Conservation (phyloP, 306 rosid species). For the Macrotyloma uniflorum region DNA sequence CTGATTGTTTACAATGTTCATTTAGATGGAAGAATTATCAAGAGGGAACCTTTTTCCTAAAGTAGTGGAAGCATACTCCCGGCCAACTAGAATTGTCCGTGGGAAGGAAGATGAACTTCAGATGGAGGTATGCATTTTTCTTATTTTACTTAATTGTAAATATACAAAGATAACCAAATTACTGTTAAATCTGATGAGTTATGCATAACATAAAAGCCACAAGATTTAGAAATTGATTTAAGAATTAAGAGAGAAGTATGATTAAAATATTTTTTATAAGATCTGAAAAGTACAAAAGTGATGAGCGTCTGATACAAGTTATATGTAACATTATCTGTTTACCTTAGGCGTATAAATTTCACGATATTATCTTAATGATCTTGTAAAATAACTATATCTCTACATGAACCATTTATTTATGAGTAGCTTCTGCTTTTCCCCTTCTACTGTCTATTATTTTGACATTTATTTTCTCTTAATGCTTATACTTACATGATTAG, state of each 20-base stretch:
- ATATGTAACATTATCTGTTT: too few species aligned
- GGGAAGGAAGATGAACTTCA: conserved; percentile 71
- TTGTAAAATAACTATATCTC: too few species aligned
- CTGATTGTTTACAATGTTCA: conserved; percentile 37
- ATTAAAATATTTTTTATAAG: too few species aligned
- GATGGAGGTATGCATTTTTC: conserved; percentile 51
- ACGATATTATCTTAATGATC: too few species aligned
- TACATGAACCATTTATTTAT: background rate
- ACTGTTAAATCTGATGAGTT: background rate
- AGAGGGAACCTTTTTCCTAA: conserved; percentile 69
- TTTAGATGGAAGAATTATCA: conserved; percentile 84
- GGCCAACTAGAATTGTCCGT: conserved; percentile 93
- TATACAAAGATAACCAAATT: background rate
- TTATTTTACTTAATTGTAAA: conserved; percentile 4
- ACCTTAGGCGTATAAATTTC: too few species aligned
- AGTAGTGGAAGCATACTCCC: conserved; percentile 90
- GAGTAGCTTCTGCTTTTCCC: background rate
- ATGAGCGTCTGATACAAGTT: too few species aligned
- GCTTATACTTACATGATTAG: conserved; percentile 42
- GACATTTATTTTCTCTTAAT: conserved; percentile 6
- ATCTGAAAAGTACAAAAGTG: too few species aligned
- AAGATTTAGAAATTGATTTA: conserved; percentile 3
- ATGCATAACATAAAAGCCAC: conserved; percentile 7
- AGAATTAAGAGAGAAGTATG: background rate
- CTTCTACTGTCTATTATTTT: background rate